Evolutionary conservation across 306 rosid species (phyloP).

Genomic region (Medicago lupulina): DNA sequence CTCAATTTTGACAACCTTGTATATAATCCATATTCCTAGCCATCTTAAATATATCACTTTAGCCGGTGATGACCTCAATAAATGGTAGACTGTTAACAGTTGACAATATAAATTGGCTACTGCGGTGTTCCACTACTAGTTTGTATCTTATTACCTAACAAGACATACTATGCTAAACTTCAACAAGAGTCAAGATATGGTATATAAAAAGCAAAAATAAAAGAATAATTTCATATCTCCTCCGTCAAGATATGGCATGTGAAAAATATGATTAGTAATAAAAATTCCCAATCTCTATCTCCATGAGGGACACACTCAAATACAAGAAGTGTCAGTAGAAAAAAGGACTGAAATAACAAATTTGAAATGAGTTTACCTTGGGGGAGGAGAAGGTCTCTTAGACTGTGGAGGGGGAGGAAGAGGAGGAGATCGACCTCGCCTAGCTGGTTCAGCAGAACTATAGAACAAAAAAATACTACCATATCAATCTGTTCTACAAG

Average conservation of each 20-base stretch:
- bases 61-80: not conserved
- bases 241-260: not conserved
- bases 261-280: slow-evolving; percentile 1
- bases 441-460: slow-evolving; percentile 68
- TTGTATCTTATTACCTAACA: slow-evolving; percentile 10
- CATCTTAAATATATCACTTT: not conserved
- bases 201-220: slow-evolving; percentile 21
- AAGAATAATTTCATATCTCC: not conserved
- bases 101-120: slow-evolving; percentile 5
- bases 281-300: not conserved
- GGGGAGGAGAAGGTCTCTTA: slow-evolving; percentile 79
- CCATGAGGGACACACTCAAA: not conserved
- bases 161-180: slow-evolving; percentile 6
- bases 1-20: not conserved
- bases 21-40: not conserved
- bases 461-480: not conserved
- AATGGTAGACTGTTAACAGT: slow-evolving; percentile 17
- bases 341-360: not conserved
- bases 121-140: not conserved
- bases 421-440: slow-evolving; percentile 78
- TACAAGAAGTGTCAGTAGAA: not conserved
- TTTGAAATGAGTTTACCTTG: slow-evolving; percentile 54
- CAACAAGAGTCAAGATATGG: not conserved
- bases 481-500: slow-evolving; percentile 12
- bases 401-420: slow-evolving; percentile 45